phyloP scores from a whole-genome alignment of 225 moss, liverwort and hornwort species.

The Anthoceros angustus region DNA sequence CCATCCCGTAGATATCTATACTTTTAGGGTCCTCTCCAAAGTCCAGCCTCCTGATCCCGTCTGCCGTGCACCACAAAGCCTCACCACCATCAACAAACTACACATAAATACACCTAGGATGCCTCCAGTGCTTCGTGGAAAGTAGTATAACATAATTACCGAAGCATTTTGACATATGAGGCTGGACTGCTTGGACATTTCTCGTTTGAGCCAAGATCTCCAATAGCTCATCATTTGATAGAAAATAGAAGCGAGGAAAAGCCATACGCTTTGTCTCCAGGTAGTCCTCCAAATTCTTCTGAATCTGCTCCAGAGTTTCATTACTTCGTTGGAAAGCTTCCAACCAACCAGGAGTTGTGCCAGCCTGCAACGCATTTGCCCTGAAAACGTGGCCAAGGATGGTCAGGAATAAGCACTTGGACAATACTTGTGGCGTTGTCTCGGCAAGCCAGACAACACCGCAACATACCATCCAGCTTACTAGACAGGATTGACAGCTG shows the following conservation, averaged over 20 bases:
- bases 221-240: conserved; percentile 75
- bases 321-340: conserved; percentile 64
- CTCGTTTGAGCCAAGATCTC: conserved; percentile 91
- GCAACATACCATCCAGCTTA: too few species aligned
- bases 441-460: too few species aligned
- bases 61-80: conserved; percentile 11
- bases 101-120: too few species aligned
- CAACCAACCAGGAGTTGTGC: conserved; percentile 74
- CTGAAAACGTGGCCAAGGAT: conserved; percentile 14
- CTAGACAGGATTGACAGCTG: background rate
- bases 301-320: conserved; percentile 87
- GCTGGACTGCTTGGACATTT: conserved; percentile 87
- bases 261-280: conserved; percentile 98
- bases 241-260: conserved; percentile 82
- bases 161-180: conserved; percentile 92
- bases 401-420: too few species aligned
- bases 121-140: background rate
- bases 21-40: conserved; percentile 98
- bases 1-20: conserved; percentile 76
- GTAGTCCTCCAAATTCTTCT: conserved; percentile 88
- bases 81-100: background rate
- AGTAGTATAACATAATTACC: conserved; percentile 16
- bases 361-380: conserved; percentile 82
- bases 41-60: conserved; percentile 77
- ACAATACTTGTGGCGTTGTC: too few species aligned